A percentile compares a stretch with the other conserved stretches of the same genome.
Conservation (phyloP, 75 land plant species). For the Selaginella moellendorffii region DNA sequence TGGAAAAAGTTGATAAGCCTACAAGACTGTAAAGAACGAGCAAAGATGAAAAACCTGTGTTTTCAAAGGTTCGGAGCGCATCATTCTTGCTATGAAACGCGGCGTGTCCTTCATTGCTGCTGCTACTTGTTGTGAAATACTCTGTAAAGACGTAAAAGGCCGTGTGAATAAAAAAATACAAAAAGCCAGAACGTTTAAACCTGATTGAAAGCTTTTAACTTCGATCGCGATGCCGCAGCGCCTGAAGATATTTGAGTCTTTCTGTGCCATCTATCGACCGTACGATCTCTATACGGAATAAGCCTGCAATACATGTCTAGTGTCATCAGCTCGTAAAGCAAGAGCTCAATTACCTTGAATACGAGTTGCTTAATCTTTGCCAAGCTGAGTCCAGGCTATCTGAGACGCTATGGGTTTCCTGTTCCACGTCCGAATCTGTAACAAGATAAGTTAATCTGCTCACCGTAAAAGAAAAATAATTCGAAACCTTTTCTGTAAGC, state of each 20-base stretch:
- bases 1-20: no score
- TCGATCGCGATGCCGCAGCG: conserved; percentile 70
- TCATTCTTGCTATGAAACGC: conserved; percentile 70
- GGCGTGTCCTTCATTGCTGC: conserved; percentile 72
- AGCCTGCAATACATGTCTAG: conserved; percentile 32
- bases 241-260: conserved; percentile 82
- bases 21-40: no score
- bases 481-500: background rate
- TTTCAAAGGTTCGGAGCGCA: conserved; percentile 22
- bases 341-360: conserved; percentile 7
- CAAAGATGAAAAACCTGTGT: conserved; percentile 23
- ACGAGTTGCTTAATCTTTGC: background rate
- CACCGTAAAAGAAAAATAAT: background rate
- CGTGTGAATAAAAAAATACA: background rate
- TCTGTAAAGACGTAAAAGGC: conserved; percentile 28
- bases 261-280: conserved; percentile 92
- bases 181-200: conserved; percentile 19
- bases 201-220: conserved; percentile 90
- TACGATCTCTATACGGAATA: conserved; percentile 53
- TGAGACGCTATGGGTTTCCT: background rate
- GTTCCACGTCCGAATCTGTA: background rate
- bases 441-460: background rate
- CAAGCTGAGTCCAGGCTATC: conserved; percentile 1
- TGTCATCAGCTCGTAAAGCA: background rate
- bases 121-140: conserved; percentile 76